These are phyloP conservation scores for Rickenella mellea DNA, from an alignment of 768 basidiomycete species.

Conservation along the genomic window DNA sequence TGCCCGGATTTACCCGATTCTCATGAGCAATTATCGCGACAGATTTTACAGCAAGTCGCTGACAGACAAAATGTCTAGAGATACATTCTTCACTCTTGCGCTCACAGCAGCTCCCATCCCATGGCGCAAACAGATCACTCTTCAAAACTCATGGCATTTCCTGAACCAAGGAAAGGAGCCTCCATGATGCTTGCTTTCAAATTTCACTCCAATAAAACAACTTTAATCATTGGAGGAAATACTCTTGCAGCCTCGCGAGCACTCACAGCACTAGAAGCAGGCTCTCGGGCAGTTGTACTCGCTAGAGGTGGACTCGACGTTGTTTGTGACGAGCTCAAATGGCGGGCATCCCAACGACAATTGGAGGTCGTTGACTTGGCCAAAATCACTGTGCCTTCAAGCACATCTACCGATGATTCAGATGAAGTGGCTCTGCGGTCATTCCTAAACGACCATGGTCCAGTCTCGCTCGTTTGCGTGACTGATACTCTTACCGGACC, in stretches of 20 bases:
- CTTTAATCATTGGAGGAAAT: conserved; percentile 73
- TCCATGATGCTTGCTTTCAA: conserved; percentile 75
- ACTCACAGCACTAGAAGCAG: conserved; percentile 74
- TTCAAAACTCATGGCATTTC: no score
- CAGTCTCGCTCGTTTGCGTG: conserved; percentile 57
- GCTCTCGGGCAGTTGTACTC: conserved; percentile 60
- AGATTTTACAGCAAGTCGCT: no score
- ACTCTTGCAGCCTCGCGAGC: conserved; percentile 77
- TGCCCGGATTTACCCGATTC: no score
- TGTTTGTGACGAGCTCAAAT: conserved; percentile 66
- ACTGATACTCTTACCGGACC: conserved; percentile 61
- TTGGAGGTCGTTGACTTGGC: conserved; percentile 51
- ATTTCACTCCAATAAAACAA: conserved; percentile 36
- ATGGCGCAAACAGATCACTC: no score
- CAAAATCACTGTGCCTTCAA: conserved; percentile 27
- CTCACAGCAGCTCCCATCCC: no score
- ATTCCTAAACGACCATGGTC: conserved; percentile 27
- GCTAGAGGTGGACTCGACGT: conserved; percentile 34
- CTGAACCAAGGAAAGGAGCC: conserved; percentile 35
- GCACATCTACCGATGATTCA: conserved; percentile 15
- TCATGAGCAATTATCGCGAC: no score
- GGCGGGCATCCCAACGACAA: conserved; percentile 48
- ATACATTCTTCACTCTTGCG: no score
- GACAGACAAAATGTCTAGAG: no score
- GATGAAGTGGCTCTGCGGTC: conserved; percentile 39